Evolutionary conservation across 768 basidiomycete genomes (phyloP), one percentile per base, ranked within the genome.

Genomic region (Suillus subalutaceus): DNA sequence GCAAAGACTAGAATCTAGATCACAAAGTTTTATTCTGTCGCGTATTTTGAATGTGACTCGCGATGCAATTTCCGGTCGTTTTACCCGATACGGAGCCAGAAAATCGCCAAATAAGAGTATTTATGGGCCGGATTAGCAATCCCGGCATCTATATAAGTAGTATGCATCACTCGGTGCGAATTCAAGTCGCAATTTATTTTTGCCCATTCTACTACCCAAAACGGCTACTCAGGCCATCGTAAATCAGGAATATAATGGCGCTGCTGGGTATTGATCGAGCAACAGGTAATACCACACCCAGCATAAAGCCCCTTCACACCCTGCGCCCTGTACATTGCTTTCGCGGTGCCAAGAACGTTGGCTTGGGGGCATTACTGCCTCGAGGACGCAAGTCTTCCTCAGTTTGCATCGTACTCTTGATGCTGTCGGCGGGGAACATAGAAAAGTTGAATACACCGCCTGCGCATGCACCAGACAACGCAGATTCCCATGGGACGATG

Each of bases 401-500:
- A 0, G 97, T 99, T 82, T 98, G 97, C 74, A 99, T 93, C 65
- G 94, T 86, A 68, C 91, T 93, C 84, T 99, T 99, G 72, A 98
- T 85, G 37, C 93, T 92, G 78, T 99, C 97, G 5, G 96, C 96
- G 0, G 97, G 97, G 83, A 96, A 98, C 62, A 97, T 82, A n/a
- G 93, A 84, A 72, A 96, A 79, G 69, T 93, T 96, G 79, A 93
- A 97, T 56, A 86, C 83, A 5, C 90, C 89, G 12, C 96, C 96
- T 2, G 96, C 94, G 64, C 87, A 84, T 5, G 94, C 96, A 23
- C 96, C 96, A 1, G 92, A 85, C 0, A 91, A 64, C n/a, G 94
- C 94, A 2, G 92, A 90, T 75, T 98, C 93, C 88, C 88, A 91
- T 2, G 90, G 83, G 37, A 81, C 73, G n/a, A 93, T 81, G 62